Base-by-base conservation (phyloP, 306 rosid species). In the Delonix regia region DNA sequence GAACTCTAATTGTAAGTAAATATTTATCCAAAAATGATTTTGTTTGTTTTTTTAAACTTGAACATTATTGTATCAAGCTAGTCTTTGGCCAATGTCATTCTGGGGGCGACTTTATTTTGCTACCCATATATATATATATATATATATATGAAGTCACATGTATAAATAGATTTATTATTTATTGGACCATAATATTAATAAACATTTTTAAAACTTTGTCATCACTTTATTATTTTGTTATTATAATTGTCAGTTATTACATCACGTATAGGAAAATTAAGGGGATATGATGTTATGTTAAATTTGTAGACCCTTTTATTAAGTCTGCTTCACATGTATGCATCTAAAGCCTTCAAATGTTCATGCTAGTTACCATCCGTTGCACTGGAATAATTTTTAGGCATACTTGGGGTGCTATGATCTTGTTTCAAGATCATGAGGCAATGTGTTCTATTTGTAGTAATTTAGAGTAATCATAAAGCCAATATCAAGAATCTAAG, bases 41-140 rank as follows among this genome's bases (percentile, higher is more conserved):
- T 48, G 6, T 56, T 4, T 13, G 4, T 56, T 45, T 57, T 48
- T 21, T 22, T 63, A 77, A 79, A 44, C 64, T 79, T 71, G 53
- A 74, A 16, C 45, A 42, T 49, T 47, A 57, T 71, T 69, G 44
- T 74, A 69, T 83, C 85, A 81, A 69, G 64, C 19, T 68, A 55
- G 75, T 19, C 62, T 66, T 65, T 81, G 67, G 80, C 80, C 68
- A 7, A 73, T 83, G 84, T 78, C 79, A 85, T 78, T 39, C 27
- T 34, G 6, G 4, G 38, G 36, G 4, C 24, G 5, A 80, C 36
- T 57, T 42, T 24, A n/a, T 22, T 25, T n/a, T n/a, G n/a, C n/a
- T n/a, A n/a, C n/a, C n/a, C n/a, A n/a, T n/a, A n/a, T n/a, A n/a
- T n/a, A n/a, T n/a, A n/a, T n/a, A n/a, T n/a, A n/a, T n/a, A n/a